A percentile compares a stretch with the other conserved stretches of the same genome.
phyloP scores from a whole-genome alignment of 1,284 basidiomycete species.

The Chiua sp. region DNA sequence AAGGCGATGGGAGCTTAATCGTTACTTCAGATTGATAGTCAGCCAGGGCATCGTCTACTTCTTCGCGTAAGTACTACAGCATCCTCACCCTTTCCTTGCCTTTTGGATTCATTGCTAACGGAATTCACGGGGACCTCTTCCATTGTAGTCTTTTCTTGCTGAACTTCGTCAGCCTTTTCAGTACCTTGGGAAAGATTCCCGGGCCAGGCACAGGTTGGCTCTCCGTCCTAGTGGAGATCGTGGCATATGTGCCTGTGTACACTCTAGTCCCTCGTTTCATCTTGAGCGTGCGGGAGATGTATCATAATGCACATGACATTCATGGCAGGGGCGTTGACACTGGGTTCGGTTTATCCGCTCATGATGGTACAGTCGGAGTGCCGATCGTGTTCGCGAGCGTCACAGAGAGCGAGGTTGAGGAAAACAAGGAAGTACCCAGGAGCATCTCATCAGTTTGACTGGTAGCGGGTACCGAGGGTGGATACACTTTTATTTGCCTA shows the following conservation, averaged over 20 bases:
- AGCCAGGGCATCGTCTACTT: constrained; percentile 21
- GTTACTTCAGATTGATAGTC: background rate
- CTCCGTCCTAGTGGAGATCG: background rate
- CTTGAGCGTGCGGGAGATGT: constrained; percentile 1
- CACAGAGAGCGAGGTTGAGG: background rate
- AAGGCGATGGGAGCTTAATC: background rate
- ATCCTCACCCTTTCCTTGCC: background rate
- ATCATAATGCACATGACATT: background rate
- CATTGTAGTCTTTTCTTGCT: background rate
- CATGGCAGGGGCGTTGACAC: background rate
- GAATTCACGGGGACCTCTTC: too few species aligned
- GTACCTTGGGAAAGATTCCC: background rate
- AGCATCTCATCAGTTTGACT: background rate
- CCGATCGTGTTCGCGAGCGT: background rate
- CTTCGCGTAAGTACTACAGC: background rate
- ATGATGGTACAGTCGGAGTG: background rate
- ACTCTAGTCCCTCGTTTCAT: background rate
- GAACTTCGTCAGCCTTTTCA: background rate
- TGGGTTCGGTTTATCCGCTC: background rate
- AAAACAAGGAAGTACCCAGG: background rate
- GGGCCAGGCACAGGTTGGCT: background rate
- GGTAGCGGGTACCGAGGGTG: too few species aligned
- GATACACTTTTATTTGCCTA: too few species aligned
- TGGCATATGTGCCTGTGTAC: background rate
- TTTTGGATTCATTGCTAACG: background rate